Evolutionary conservation across 305 asterid genomes (phyloP), one percentile per base, ranked within the genome.

Genomic region (Fraxinus xanthoxyloides): DNA sequence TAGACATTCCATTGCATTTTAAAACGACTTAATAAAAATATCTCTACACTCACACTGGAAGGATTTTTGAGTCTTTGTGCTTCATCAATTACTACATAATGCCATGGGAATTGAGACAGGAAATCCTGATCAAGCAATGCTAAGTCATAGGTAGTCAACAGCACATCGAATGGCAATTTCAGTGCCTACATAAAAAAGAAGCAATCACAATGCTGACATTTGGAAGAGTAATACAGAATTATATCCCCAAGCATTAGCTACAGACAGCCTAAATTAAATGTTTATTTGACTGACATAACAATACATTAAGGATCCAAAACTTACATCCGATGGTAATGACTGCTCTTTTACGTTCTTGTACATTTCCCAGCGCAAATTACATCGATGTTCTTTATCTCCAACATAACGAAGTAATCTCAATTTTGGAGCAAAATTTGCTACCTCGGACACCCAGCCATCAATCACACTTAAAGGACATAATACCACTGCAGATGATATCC

Each of bases 21-120:
- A 70, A 9, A 56, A 17, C 78, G 54, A 63, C 75, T 70, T 63
- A 17, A 76, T 30, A 19, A 46, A 13, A 48, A 10, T 76, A 76
- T 80, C 32, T 82, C 46, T 77, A 81, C 73, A 81, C 96, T 82
- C 94, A 95, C 98, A 80, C 98, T 94, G 83, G 92, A 89, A 82
- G 98, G 91, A 85, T 93, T 95, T 85, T 94, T 95, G 7, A 95
- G 93, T 85, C 99, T 91, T 85, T 95, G 97, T 67, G 99, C 99
- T 90, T 95, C 99, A 82, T 95, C 99, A 87, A 95, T 90, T 84
- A 95, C 84, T 79, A 93, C 90, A 86, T 92, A 93, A 87, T 89
- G 89, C 99, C 99, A 95, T 31, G 92, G 90, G 87, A 93, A 85
- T 80, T 95, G 99, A 36, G 94, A 91, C 24, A 95, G 98, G 81